phyloP scores from a whole-genome alignment of 2,329 filamentous ascomycete species.

The Knoxdaviesia proteae region DNA sequence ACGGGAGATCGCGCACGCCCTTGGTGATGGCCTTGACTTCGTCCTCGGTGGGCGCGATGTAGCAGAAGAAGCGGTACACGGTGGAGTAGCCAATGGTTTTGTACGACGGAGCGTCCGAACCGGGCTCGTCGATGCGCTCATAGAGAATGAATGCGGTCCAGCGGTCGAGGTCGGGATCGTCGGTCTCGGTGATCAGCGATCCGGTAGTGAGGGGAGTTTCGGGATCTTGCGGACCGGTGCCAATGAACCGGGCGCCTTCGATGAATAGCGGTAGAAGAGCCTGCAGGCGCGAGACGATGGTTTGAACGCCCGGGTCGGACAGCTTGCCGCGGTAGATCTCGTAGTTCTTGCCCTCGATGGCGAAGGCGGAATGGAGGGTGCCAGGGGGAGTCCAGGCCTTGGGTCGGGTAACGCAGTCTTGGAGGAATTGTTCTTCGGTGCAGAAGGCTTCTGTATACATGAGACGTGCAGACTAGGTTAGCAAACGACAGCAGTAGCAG shows the following conservation, averaged over 20 bases:
- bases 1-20: constrained; percentile 22
- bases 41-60: constrained; percentile 22
- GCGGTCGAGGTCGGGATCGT: constrained; percentile 39
- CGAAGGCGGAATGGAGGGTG: constrained; percentile 42
- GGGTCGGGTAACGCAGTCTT: constrained; percentile 16
- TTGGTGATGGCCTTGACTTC: constrained; percentile 1
- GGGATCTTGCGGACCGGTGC: too few relatives aligned
- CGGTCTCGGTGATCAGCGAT: constrained; percentile 10
- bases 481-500: not conserved
- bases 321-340: constrained; percentile 73
- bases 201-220: too few relatives aligned
- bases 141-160: constrained; percentile 89
- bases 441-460: constrained; percentile 40
- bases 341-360: constrained; percentile 40
- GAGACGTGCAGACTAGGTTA: not conserved
- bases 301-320: constrained; percentile 44
- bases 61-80: constrained; percentile 67
- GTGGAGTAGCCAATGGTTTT: constrained; percentile 77
- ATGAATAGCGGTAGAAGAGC: constrained; percentile 74
- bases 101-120: constrained; percentile 33
- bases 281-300: constrained; percentile 62
- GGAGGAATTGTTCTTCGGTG: constrained; percentile 38
- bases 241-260: constrained; percentile 67
- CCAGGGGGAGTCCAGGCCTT: constrained; percentile 52
- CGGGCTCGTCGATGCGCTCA: constrained; percentile 21